A percentile compares a stretch with the other conserved stretches of the same genome.
These are phyloP conservation scores for Psilocybe subaeruginosa DNA, from an alignment of 768 basidiomycete genomes.

Conservation along the genomic window DNA sequence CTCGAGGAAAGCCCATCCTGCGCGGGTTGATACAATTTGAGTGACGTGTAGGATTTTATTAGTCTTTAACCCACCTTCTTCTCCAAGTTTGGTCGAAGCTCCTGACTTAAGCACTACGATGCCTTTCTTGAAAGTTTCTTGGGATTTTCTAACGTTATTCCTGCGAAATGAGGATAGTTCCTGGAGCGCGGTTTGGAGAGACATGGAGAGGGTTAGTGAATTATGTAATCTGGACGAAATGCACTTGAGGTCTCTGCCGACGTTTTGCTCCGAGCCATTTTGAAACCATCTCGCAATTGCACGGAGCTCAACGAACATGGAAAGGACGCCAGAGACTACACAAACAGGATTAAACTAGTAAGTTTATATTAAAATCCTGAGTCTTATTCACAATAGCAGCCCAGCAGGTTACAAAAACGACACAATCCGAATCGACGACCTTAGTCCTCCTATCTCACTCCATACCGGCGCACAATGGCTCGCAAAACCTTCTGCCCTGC, in stretches of 20 bases:
- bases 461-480: constrained; percentile 51
- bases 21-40: constrained; percentile 5
- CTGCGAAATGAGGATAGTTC: constrained; percentile 56
- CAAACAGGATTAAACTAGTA: background rate
- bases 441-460: constrained; percentile 45
- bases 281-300: background rate
- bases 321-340: background rate
- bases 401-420: constrained; percentile 21
- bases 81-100: constrained; percentile 45
- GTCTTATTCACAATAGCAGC: constrained; percentile 22
- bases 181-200: constrained; percentile 50
- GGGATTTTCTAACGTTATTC: constrained; percentile 56
- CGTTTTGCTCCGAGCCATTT: background rate
- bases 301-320: background rate
- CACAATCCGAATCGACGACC: constrained; percentile 50
- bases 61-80: constrained; percentile 49
- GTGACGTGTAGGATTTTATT: constrained; percentile 11
- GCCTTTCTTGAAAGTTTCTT: constrained; percentile 62
- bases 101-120: constrained; percentile 51
- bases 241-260: background rate
- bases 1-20: constrained; percentile 83
- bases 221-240: constrained; percentile 13
- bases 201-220: constrained; percentile 33
- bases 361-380: background rate
- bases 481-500: constrained; percentile 73